phyloP scores from a whole-genome alignment of 108 stramenopile species.

The Phaeodactylum tricornutum region DNA sequence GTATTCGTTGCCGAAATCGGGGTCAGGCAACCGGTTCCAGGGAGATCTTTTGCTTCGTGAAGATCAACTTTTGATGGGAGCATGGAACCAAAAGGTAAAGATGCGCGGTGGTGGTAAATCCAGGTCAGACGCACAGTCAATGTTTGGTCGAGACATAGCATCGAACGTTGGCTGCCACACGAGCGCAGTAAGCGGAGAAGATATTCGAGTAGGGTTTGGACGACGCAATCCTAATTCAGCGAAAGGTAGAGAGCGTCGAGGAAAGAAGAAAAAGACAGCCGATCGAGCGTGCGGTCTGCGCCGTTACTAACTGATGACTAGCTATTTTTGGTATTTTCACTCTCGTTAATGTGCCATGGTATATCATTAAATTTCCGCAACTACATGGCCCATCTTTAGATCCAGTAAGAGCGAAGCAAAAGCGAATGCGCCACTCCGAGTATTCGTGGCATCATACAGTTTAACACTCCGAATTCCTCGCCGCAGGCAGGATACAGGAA shows the following conservation, averaged over 20 bases:
- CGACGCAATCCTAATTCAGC: slow-evolving; percentile 83
- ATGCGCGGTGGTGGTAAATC: slow-evolving; percentile 51
- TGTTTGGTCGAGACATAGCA: slow-evolving; percentile 84
- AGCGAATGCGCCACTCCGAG: slow-evolving; percentile 68
- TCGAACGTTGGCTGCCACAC: slow-evolving; percentile 71
- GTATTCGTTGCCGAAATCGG: slow-evolving; percentile 88
- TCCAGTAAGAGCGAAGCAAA: slow-evolving; percentile 72
- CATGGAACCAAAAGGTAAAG: slow-evolving; percentile 93
- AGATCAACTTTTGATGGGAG: slow-evolving; percentile 94
- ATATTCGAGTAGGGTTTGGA: slow-evolving; percentile 81
- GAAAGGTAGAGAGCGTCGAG: slow-evolving; percentile 89
- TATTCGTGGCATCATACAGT: slow-evolving; percentile 65
- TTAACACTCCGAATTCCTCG: slow-evolving; percentile 78
- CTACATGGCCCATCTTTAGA: slow-evolving; percentile 21
- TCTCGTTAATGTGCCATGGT: too few species aligned
- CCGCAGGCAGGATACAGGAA: slow-evolving; percentile 75
- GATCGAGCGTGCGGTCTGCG: slow-evolving; percentile 83
- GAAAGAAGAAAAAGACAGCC: slow-evolving; percentile 77
- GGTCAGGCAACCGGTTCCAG: slow-evolving; percentile 52
- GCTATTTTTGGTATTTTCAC: too few species aligned
- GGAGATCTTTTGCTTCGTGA: slow-evolving; percentile 93
- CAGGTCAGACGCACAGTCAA: slow-evolving; percentile 46
- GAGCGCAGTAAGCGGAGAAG: slow-evolving; percentile 34
- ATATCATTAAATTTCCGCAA: slow-evolving; percentile 15
- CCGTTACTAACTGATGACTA: slow-evolving; percentile 74